Conservation (phyloP, 768 basidiomycete species). For the Chalciporus pseudorubinellus region DNA sequence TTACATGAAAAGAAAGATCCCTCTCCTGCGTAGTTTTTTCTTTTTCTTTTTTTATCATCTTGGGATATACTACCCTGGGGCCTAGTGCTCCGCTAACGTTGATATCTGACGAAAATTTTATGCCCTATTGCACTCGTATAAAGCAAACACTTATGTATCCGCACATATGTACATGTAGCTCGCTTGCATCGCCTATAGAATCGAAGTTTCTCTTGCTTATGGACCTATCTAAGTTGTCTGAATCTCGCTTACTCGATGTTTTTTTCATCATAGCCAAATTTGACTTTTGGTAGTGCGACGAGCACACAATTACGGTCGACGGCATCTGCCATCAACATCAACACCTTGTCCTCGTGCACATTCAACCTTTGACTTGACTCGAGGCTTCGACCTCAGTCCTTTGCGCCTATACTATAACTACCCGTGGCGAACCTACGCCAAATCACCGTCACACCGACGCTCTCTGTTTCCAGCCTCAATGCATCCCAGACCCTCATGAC, state of each 20-base stretch:
- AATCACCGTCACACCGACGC: background rate
- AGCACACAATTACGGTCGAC: background rate
- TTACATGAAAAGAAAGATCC: conserved; percentile 33
- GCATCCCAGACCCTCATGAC: conserved; percentile 24
- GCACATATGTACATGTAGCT: conserved; percentile 30
- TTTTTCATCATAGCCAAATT: background rate
- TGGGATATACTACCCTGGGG: conserved; percentile 11
- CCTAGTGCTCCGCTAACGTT: conserved; percentile 1
- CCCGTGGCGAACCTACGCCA: background rate
- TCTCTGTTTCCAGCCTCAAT: conserved; percentile 11
- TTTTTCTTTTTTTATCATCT: conserved; percentile 9
- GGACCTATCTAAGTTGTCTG: background rate
- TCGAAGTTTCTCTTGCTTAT: background rate
- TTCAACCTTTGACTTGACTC: background rate
- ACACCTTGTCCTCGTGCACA: background rate
- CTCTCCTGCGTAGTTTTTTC: conserved; percentile 24
- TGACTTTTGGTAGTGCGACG: background rate
- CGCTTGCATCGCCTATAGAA: conserved; percentile 19
- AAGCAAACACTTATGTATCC: conserved; percentile 26
- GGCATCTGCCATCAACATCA: background rate
- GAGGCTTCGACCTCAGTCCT: background rate
- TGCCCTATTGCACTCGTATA: conserved; percentile 25
- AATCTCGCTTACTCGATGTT: background rate
- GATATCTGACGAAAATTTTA: conserved; percentile 21
- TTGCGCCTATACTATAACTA: background rate